Evolutionary conservation across 129 eudicot species (phyloP), one percentile per base, ranked within the genome.

Genomic region (Flaveria bidentis): DNA sequence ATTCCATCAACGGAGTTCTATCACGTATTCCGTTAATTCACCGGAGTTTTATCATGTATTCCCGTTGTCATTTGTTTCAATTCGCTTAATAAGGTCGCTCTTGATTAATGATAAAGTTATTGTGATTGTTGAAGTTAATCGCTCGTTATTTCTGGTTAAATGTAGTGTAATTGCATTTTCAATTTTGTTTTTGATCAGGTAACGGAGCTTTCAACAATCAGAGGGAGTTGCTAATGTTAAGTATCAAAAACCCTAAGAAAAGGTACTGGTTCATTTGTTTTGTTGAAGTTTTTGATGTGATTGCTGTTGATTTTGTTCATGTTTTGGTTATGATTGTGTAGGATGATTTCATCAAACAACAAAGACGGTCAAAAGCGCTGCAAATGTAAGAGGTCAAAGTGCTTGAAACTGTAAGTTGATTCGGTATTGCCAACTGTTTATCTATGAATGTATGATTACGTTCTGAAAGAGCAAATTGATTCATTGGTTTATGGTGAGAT

Each of bases 391-490:
- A 89, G 78, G 82, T 84, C 84, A 12, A 73, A 80, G 75, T 92
- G 97, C 81, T 81, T 89, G 71, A 92, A 92, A 80, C 92, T 84
- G 97, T 92, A 82, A 76, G 97, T 82, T 18, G 33, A 71, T 30
- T 30, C 0, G 0, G 36, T 30, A 28, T 28, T 3, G 33, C 4
- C 33, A 28, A 28, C 33, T 28, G 47, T 53, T 16, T 17, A 33
- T 4, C 1, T 33, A 33, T 33, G 33, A 28, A 28, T 28, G 33
- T 28, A 30, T 36, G 41, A 36, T 36, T 4, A 36, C 8, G 5
- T 36, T 36, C 7, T 36, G 41, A 36, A 36, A 36, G 41, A 36
- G 5, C 41, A 36, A 36, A 36, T 36, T 36, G 41, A 1, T 5
- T 36, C 41, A 36, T 36, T 49, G 53, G 3, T 47, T 12, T 47